These are phyloP conservation scores for Rhodocollybia butyracea DNA, from an alignment of 768 basidiomycete species.

Conservation along the genomic window DNA sequence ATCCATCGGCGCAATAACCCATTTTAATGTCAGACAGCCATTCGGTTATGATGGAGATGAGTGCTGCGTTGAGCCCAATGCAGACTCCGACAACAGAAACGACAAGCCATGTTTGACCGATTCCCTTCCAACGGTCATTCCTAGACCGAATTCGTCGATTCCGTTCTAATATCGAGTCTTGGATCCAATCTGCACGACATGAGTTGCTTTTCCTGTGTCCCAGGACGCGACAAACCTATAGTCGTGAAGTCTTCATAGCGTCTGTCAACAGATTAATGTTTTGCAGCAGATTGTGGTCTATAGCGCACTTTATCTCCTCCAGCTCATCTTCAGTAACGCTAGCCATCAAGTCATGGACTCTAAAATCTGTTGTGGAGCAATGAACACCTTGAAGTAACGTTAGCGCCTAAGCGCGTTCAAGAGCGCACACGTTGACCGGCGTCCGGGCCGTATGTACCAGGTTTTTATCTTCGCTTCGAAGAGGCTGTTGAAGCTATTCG, in stretches of 20 bases:
- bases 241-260: constrained; percentile 75
- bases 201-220: not conserved
- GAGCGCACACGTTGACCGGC: too few species aligned
- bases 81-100: constrained; percentile 67
- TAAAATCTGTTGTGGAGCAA: too few species aligned
- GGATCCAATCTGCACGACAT: constrained; percentile 63
- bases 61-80: constrained; percentile 91
- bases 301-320: constrained; percentile 34
- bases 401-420: too few species aligned
- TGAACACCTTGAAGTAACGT: too few species aligned
- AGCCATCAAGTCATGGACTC: constrained; percentile 3
- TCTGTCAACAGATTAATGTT: constrained; percentile 29
- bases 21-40: constrained; percentile 99
- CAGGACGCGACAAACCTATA: constrained; percentile 45
- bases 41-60: constrained; percentile 92
- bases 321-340: constrained; percentile 29
- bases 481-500: too few species aligned
- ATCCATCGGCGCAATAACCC: constrained; percentile 94
- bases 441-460: too few species aligned
- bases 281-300: not conserved
- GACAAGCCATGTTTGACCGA: constrained; percentile 91
- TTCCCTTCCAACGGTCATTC: constrained; percentile 45
- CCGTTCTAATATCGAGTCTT: constrained; percentile 71
- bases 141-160: constrained; percentile 52
- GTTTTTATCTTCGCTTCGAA: too few species aligned